These are phyloP conservation scores for Selaginella moellendorffii DNA, from an alignment of 75 land plant genomes.

Conservation along the genomic window DNA sequence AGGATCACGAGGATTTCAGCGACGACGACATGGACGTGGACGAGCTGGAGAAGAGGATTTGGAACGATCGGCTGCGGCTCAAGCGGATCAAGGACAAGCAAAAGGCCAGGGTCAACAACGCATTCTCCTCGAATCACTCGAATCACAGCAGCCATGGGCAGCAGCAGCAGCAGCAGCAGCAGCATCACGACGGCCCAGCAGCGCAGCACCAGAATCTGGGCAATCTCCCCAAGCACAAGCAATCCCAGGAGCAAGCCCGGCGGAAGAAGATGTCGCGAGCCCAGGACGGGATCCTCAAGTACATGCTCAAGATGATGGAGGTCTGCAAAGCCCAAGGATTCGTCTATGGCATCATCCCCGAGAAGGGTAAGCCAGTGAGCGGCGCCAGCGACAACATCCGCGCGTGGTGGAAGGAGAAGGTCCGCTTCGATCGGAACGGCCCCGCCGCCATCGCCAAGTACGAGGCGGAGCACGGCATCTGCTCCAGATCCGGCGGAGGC, in stretches of 20 bases:
- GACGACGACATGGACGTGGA: constrained; percentile 7
- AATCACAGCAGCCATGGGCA: background rate
- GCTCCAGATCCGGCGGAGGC: constrained; percentile 15
- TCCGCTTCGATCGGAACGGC: constrained; percentile 26
- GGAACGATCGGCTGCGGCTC: background rate
- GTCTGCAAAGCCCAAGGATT: constrained; percentile 8
- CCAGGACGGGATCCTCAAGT: constrained; percentile 2
- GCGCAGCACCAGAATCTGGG: background rate
- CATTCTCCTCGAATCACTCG: background rate
- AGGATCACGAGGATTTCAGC: constrained; percentile 1
- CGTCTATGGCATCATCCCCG: constrained; percentile 21
- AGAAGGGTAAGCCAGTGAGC: constrained; percentile 19
- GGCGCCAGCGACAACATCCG: background rate
- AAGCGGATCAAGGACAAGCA: constrained; percentile 1
- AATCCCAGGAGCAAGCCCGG: constrained; percentile 2
- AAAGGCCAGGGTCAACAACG: constrained; percentile 1
- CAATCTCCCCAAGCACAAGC: background rate
- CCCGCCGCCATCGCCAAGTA: constrained; percentile 19
- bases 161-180: background rate
- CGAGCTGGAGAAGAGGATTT: constrained; percentile 5
- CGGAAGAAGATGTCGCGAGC: constrained; percentile 1
- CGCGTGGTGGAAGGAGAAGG: constrained; percentile 18
- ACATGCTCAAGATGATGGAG: constrained; percentile 11
- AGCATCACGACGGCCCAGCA: background rate
- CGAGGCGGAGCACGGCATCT: background rate